Percentiles rank a stretch among this genome's conserved stretches.
These are phyloP conservation scores for Hygrocybe coccinea DNA, from an alignment of 768 basidiomycete genomes.

Conservation along the genomic window DNA sequence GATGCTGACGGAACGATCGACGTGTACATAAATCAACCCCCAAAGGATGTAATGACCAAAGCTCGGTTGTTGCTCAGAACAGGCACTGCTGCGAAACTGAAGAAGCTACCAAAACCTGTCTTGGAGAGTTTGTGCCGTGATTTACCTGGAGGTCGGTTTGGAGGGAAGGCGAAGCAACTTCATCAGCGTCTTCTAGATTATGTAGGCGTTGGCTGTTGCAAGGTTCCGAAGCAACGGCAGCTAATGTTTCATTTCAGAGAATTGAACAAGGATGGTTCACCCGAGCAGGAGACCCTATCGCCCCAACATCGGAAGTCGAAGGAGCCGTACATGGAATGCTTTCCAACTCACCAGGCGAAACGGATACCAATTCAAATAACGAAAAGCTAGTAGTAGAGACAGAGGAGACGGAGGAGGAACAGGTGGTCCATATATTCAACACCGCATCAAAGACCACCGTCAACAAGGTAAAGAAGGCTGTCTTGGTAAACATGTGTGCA, in stretches of 20 bases:
- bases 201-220: background rate
- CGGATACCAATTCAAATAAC: too few relatives aligned
- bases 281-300: too few relatives aligned
- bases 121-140: background rate
- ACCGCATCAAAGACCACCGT: background rate
- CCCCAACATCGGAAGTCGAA: too few relatives aligned
- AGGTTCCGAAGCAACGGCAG: too few relatives aligned
- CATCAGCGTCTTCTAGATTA: background rate
- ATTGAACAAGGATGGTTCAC: background rate
- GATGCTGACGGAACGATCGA: constrained; percentile 3
- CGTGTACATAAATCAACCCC: background rate
- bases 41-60: background rate
- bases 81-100: background rate
- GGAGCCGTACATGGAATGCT: too few relatives aligned
- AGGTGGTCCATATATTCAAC: background rate
- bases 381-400: too few relatives aligned
- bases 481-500: background rate
- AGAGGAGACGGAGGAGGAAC: too few relatives aligned
- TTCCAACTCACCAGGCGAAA: too few relatives aligned
- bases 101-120: background rate
- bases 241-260: background rate
- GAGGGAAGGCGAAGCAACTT: background rate
- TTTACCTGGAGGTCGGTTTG: background rate
- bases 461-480: background rate
- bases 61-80: background rate